Conservation (phyloP, 1,139 yeast species). For the Nematodospora anomalae region DNA sequence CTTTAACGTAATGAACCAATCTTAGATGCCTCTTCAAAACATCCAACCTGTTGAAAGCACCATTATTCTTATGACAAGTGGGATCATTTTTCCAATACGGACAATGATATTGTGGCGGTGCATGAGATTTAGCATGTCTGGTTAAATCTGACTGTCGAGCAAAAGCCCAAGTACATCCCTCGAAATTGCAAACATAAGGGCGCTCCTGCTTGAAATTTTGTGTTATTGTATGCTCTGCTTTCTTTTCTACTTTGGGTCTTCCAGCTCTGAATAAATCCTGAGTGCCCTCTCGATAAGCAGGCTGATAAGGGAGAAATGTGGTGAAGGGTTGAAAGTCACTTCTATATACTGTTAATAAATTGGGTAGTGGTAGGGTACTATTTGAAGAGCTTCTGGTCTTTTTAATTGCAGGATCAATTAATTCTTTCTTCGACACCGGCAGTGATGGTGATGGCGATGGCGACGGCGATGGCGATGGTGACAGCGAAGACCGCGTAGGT, state of each 20-base stretch:
- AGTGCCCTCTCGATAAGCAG: constrained; percentile 6
- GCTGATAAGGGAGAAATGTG: constrained; percentile 11
- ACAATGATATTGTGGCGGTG: constrained; percentile 63
- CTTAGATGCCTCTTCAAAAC: constrained; percentile 68
- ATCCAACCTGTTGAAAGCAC: constrained; percentile 68
- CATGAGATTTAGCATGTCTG: constrained; percentile 64
- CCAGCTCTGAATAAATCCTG: constrained; percentile 3
- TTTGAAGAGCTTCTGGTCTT: constrained; percentile 1
- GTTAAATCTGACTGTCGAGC: constrained; percentile 65
- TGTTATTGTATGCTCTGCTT: not conserved
- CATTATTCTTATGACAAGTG: constrained; percentile 72
- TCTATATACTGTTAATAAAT: constrained; percentile 5
- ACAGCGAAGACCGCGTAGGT: not conserved
- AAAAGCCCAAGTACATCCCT: constrained; percentile 67
- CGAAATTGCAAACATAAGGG: constrained; percentile 48
- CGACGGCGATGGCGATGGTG: constrained; percentile 1
- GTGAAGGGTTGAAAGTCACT: constrained; percentile 8
- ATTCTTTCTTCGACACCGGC: not conserved
- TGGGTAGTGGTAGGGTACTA: constrained; percentile 5
- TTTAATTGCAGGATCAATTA: not conserved
- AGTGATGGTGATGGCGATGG: constrained; percentile 1
- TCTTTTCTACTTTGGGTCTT: constrained; percentile 3
- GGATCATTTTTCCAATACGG: constrained; percentile 69
- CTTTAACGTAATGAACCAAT: constrained; percentile 63
- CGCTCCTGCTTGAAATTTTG: not conserved